These are phyloP conservation scores for Phytophthora ramorum DNA, from an alignment of 352 stramenopile genomes.

Conservation along the genomic window DNA sequence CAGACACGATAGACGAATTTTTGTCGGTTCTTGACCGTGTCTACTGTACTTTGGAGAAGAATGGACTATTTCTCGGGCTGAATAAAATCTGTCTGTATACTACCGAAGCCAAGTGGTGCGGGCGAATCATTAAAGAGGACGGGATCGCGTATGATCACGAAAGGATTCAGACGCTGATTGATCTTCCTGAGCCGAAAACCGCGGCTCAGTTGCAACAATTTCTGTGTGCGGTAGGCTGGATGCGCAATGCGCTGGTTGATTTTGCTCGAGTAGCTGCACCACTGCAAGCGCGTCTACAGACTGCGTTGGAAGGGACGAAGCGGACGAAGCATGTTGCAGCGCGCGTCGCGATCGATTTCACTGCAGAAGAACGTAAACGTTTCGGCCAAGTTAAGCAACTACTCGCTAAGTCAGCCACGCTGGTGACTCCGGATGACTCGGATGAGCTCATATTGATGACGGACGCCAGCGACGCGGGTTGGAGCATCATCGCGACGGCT, in stretches of 20 bases:
- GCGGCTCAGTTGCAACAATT: conserved; percentile 5
- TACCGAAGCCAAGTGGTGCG: conserved; percentile 3
- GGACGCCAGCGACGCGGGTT: background rate
- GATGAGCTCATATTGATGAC: conserved; percentile 4
- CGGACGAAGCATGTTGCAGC: conserved; percentile 1
- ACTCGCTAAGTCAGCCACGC: background rate
- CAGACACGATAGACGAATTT: conserved; percentile 11
- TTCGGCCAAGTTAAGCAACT: conserved; percentile 7
- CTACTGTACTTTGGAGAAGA: conserved; percentile 1
- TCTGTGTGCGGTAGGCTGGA: conserved; percentile 7
- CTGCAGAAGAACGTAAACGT: background rate
- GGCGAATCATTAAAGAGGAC: conserved; percentile 1
- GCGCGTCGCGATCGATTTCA: background rate
- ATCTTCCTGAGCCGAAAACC: conserved; percentile 1
- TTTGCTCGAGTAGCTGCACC: conserved; percentile 10
- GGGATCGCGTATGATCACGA: conserved; percentile 1
- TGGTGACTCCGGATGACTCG: background rate
- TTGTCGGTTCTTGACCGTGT: conserved; percentile 6
- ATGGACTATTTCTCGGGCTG: conserved; percentile 4
- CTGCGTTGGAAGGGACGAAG: background rate
- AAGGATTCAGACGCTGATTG: conserved; percentile 10
- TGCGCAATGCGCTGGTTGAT: conserved; percentile 6
- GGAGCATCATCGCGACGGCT: background rate
- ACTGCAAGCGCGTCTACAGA: background rate
- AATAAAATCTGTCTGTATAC: conserved; percentile 15